Evolutionary conservation across 1,284 basidiomycete species (phyloP).

Genomic region (Tetrapyrgos nigripes): DNA sequence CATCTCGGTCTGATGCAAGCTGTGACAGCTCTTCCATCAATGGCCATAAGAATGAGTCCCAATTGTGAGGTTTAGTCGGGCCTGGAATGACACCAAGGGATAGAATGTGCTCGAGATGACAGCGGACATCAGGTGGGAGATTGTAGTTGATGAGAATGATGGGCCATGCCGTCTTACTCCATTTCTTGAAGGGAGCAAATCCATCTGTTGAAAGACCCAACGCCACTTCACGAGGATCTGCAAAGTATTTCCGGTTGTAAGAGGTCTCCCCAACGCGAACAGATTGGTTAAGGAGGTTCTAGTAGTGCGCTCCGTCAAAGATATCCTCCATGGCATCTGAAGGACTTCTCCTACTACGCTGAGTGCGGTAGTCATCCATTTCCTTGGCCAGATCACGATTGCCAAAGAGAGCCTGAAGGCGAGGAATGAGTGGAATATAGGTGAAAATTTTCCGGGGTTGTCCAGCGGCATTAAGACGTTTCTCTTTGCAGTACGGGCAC

Average conservation of each 20-base stretch:
- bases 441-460: slow-evolving; percentile 20
- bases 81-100: slow-evolving; percentile 45
- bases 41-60: slow-evolving; percentile 49
- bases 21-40: slow-evolving; percentile 42
- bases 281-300: slow-evolving; percentile 15
- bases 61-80: slow-evolving; percentile 46
- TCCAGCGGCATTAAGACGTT: slow-evolving; percentile 19
- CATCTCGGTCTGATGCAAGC: slow-evolving; percentile 40
- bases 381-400: slow-evolving; percentile 14
- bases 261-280: slow-evolving; percentile 24
- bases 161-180: slow-evolving; percentile 47
- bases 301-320: slow-evolving; percentile 38
- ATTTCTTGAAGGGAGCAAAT: slow-evolving; percentile 44
- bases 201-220: slow-evolving; percentile 41
- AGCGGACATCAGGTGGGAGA: slow-evolving; percentile 31
- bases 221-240: slow-evolving; percentile 35
- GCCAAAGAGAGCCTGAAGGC: slow-evolving; percentile 19
- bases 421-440: slow-evolving; percentile 31
- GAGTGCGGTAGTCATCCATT: slow-evolving; percentile 5
- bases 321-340: slow-evolving; percentile 32
- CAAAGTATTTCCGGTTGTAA: slow-evolving; percentile 32
- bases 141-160: slow-evolving; percentile 47
- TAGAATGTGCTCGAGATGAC: slow-evolving; percentile 34
- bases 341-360: slow-evolving; percentile 15
- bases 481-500: slow-evolving; percentile 26